Evolutionary conservation across 1,284 basidiomycete genomes (phyloP).

Genomic region (Ustilago sp.): DNA sequence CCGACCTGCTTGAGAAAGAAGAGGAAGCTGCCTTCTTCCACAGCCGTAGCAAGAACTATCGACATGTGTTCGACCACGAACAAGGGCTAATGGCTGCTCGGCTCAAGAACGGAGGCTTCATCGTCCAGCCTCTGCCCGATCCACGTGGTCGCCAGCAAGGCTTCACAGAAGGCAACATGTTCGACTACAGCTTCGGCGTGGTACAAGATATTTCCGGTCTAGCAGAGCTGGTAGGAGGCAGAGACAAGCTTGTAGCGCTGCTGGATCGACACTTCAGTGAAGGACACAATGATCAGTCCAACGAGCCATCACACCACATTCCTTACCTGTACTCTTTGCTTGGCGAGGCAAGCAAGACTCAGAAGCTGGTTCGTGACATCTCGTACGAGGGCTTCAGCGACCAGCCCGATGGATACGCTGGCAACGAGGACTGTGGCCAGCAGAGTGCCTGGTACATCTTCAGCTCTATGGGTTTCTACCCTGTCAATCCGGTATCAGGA

Average conservation of each 20-base stretch:
- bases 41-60: conserved; percentile 74
- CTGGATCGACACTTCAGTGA: conserved; percentile 82
- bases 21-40: conserved; percentile 74
- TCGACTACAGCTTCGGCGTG: conserved; percentile 48
- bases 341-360: conserved; percentile 78
- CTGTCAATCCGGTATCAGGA: conserved; percentile 75
- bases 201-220: conserved; percentile 76
- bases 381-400: conserved; percentile 77
- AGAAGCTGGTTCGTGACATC: conserved; percentile 78
- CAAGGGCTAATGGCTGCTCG: conserved; percentile 86
- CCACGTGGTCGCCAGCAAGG: conserved; percentile 79
- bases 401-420: conserved; percentile 77
- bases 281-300: conserved; percentile 84
- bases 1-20: conserved; percentile 73
- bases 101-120: conserved; percentile 74
- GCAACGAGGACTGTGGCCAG: conserved; percentile 90
- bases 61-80: conserved; percentile 77
- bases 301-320: conserved; percentile 84
- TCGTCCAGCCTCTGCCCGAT: conserved; percentile 40
- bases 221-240: conserved; percentile 77
- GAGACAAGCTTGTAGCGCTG: conserved; percentile 76
- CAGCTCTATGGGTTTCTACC: conserved; percentile 82
- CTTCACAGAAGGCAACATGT: conserved; percentile 84
- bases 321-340: conserved; percentile 83
- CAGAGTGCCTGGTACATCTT: conserved; percentile 90